Evolutionary conservation across 116 monocot genomes (phyloP).

Genomic region (Zostera marina): DNA sequence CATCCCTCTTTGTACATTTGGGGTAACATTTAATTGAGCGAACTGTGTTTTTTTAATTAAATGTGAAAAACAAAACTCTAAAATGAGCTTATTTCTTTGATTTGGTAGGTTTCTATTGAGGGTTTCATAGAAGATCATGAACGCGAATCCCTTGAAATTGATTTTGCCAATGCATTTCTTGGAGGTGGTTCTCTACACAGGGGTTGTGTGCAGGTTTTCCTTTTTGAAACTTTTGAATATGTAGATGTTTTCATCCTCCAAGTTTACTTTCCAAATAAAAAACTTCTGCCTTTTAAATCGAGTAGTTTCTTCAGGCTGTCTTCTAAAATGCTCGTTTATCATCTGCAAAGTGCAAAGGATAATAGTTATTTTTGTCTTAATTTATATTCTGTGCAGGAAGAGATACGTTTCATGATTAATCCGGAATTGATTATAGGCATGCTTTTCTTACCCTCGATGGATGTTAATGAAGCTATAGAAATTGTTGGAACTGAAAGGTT

Average conservation of each 20-base stretch:
- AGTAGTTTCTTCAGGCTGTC: not conserved
- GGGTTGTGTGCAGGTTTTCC: slow-evolving; percentile 90
- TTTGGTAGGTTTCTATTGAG: slow-evolving; percentile 37
- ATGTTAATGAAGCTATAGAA: slow-evolving; percentile 84
- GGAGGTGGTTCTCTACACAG: slow-evolving; percentile 80
- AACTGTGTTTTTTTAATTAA: not conserved
- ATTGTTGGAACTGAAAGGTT: slow-evolving; percentile 85
- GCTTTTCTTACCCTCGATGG: slow-evolving; percentile 87
- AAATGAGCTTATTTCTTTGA: slow-evolving; percentile 1
- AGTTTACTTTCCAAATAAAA: not conserved
- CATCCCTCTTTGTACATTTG: slow-evolving; percentile 49
- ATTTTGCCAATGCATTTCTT: slow-evolving; percentile 94
- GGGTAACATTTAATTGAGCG: slow-evolving; percentile 23
- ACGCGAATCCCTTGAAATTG: slow-evolving; percentile 79
- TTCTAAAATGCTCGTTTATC: not conserved
- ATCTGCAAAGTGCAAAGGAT: not conserved
- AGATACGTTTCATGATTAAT: slow-evolving; percentile 97
- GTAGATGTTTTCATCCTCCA: slow-evolving; percentile 10
- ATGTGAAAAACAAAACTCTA: not conserved
- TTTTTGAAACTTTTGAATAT: slow-evolving; percentile 24
- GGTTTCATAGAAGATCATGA: slow-evolving; percentile 86
- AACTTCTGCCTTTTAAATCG: not conserved
- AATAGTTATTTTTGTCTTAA: slow-evolving; percentile 1
- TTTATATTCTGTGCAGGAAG: slow-evolving; percentile 42
- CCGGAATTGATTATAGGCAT: slow-evolving; percentile 88